Evolutionary conservation across 2,329 filamentous ascomycete genomes (phyloP).

Genomic region (Bimuria novae-zelandiae): DNA sequence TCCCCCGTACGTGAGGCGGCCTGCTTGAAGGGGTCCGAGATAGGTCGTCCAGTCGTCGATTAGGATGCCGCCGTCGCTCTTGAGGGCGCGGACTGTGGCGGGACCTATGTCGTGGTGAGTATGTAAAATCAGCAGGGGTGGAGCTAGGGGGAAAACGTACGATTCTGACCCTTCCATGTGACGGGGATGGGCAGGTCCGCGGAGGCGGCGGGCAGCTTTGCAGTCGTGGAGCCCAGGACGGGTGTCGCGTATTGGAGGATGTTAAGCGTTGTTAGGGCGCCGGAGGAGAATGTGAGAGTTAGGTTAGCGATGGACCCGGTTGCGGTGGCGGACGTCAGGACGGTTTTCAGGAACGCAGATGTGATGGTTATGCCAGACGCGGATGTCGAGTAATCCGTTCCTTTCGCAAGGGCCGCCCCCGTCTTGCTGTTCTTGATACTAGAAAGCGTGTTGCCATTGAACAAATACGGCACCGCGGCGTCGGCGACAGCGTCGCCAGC

Average conservation of each 20-base stretch:
- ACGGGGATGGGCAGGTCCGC: conserved; percentile 57
- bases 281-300: conserved; percentile 58
- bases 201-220: conserved; percentile 40
- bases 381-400: conserved; percentile 56
- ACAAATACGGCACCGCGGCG: conserved; percentile 54
- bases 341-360: conserved; percentile 51
- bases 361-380: conserved; percentile 56
- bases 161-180: conserved; percentile 56
- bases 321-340: conserved; percentile 49
- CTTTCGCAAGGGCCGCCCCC: conserved; percentile 42
- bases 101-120: conserved; percentile 24
- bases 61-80: conserved; percentile 55
- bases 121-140: neutral
- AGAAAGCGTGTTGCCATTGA: conserved; percentile 60
- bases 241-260: conserved; percentile 60
- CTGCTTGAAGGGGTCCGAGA: conserved; percentile 58
- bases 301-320: conserved; percentile 47
- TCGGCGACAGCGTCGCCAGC: conserved; percentile 51
- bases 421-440: conserved; percentile 39
- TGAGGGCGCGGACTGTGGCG: conserved; percentile 58
- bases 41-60: conserved; percentile 63
- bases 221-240: conserved; percentile 33
- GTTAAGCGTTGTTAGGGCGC: conserved; percentile 53
- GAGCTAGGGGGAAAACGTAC: conserved; percentile 9
- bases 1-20: conserved; percentile 51